phyloP scores from a whole-genome alignment of 805 yeast genomes.

The Lipomyces chichibuensis region DNA sequence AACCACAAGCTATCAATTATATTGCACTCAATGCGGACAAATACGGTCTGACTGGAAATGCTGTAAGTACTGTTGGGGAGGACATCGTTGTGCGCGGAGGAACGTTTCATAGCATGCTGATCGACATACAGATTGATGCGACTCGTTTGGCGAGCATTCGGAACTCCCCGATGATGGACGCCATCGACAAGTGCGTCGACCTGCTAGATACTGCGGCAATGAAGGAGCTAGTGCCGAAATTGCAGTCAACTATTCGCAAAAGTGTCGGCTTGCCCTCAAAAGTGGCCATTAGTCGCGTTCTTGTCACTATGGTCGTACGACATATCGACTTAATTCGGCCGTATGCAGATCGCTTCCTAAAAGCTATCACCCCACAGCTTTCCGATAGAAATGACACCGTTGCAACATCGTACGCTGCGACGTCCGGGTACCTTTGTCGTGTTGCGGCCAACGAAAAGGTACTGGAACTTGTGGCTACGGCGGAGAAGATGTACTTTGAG shows the following conservation, averaged over 20 bases:
- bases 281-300: conserved; percentile 75
- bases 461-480: conserved; percentile 55
- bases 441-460: conserved; percentile 58
- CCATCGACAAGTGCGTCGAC: conserved; percentile 71
- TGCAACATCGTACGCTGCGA: conserved; percentile 71
- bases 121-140: conserved; percentile 58
- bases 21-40: conserved; percentile 85
- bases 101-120: neutral
- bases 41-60: conserved; percentile 70
- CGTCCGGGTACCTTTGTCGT: conserved; percentile 78
- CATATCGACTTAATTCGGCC: conserved; percentile 53
- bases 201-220: conserved; percentile 56
- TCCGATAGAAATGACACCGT: conserved; percentile 74
- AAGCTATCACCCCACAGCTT: conserved; percentile 60
- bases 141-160: conserved; percentile 73
- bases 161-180: conserved; percentile 85
- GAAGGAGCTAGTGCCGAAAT: conserved; percentile 53
- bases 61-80: conserved; percentile 40
- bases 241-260: conserved; percentile 61
- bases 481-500: conserved; percentile 64
- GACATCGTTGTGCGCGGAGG: neutral
- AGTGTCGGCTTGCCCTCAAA: conserved; percentile 92
- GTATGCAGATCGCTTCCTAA: conserved; percentile 66
- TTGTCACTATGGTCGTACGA: conserved; percentile 65
- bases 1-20: conserved; percentile 88